Evolutionary conservation across 352 stramenopile species (phyloP), one percentile per base, ranked within the genome.

Genomic region (Globisporangium recalcitrans): DNA sequence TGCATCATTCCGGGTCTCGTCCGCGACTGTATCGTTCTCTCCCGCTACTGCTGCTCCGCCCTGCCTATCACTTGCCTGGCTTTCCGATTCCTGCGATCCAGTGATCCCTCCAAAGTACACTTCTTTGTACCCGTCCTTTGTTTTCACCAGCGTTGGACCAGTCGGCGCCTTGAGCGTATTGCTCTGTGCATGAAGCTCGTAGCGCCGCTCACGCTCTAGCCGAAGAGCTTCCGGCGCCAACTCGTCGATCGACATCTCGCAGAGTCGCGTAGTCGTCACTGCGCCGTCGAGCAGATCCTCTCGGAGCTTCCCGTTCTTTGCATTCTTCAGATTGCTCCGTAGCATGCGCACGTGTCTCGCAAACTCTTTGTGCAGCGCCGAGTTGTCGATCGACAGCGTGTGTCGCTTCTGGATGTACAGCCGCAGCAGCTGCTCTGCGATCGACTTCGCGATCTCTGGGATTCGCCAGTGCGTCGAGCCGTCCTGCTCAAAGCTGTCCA

Each of bases 61-160:
- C 5, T 16, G 16, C 1, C 16, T 21, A 32, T 55, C 49, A 38
- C 16, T 38, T 4, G 40, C 1, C 11, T 44, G 63, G 22, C 26
- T 10, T 4, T 70, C 64, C 3, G 44, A 24, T 29, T 73, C 69
- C 4, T 57, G 16, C 2, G 62, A 59, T 7, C 40, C 42, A 8
- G 26, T 24, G 8, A 47, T 36, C 11, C 62, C 62, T 21, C 52
- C 61, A 27, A 78, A 59, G 22, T 69, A 62, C 2, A 87, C 69
- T 64, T 87, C 78, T 36, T 80, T 79, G 64, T 74, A 75, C 0
- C 78, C 78, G 44, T 85, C 61, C 60, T 83, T 87, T 3, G 75
- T 85, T 58, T 87, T 87, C 31, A 79, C 61, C 1, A 83, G 53
- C 0, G 58, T 52, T 4, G 53, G 55, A 3, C 73, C 75, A 0